phyloP scores from a whole-genome alignment of 2,329 filamentous ascomycete genomes.

The Nectriaceae sp. region DNA sequence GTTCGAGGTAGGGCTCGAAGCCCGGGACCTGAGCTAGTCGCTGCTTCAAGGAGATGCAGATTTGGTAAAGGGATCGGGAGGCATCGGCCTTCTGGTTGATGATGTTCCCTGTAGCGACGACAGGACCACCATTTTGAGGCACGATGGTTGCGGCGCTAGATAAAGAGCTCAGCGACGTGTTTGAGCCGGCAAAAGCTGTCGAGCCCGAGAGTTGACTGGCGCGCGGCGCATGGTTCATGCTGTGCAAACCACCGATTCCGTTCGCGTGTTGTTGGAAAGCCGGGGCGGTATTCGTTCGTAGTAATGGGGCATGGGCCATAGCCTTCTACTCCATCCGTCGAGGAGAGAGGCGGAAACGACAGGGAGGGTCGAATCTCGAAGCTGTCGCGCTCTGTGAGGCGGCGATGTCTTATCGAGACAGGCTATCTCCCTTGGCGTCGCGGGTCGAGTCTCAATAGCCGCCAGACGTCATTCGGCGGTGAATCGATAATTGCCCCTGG shows the following conservation, averaged over 20 bases:
- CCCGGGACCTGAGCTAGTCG: constrained; percentile 81
- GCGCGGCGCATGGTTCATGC: constrained; percentile 56
- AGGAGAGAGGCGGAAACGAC: constrained; percentile 8
- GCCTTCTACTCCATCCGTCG: constrained; percentile 47
- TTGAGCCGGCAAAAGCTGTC: constrained; percentile 56
- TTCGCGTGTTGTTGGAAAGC: constrained; percentile 52
- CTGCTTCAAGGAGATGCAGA: constrained; percentile 82
- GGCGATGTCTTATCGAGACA: constrained; percentile 11
- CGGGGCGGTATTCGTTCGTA: constrained; percentile 61
- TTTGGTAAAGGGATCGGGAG: constrained; percentile 89
- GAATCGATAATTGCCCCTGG: too few relatives aligned
- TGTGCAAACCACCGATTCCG: constrained; percentile 46
- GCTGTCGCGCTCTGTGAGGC: constrained; percentile 5
- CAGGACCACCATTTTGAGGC: constrained; percentile 56
- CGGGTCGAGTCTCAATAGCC: constrained; percentile 22
- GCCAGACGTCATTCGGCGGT: constrained; percentile 30
- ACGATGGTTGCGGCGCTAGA: constrained; percentile 45
- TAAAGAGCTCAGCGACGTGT: constrained; percentile 53
- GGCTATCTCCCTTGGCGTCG: constrained; percentile 21
- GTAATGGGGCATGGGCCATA: constrained; percentile 62
- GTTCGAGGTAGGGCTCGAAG: constrained; percentile 73
- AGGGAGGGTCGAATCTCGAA: background rate
- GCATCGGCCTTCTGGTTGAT: constrained; percentile 97
- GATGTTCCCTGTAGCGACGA: constrained; percentile 85
- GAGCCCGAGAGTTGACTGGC: constrained; percentile 65